Base-by-base conservation (phyloP, 495 filamentous ascomycete species). In the Aspergillus panamensis region DNA sequence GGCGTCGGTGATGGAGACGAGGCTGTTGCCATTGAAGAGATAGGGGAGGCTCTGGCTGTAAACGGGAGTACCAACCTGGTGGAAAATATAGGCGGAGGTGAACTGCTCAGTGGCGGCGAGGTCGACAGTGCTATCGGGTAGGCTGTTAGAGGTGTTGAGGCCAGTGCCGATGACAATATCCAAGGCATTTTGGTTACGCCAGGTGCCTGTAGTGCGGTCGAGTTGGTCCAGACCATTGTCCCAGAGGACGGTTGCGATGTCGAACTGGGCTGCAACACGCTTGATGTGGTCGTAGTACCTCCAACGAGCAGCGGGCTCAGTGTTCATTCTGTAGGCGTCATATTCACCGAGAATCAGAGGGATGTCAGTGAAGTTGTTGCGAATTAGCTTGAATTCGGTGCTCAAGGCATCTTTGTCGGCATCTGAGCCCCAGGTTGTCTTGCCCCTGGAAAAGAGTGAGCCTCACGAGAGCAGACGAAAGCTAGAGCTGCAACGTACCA, bases 271-370 rank as follows among this genome's bases (percentile, higher is more conserved):
- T 1, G 78, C 75, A 1, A 72, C 77, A 29, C 74, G 74, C 53
- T 80, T 66, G 57, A 86, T 74, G 54, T 73, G 71, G 68, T 86
- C 80, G 52, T 73, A 77, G 55, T 82, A 87, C 55, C 80, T 80
- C 77, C 84, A 84, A 43, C 82, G 72, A 3, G 75, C 81, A 20
- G 77, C 80, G 0, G 76, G 72, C 62, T 87, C 84, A 17, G 75
- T 78, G 51, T 74, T 74, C 6, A 55, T 62, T 3, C 74, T 69
- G 0, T 73, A 75, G 14, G 80, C 78, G 56, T 78, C 73, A 60
- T 76, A 87, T 72, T 87, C 84, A n/a, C 84, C 82, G 17, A 87
- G 65, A 6, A 86, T 59, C 3, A 84, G 66, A 6, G 83, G 84
- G 0, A 84, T 69, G 35, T 78, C 62, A 33, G 77, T 81, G 62